A percentile compares a stretch with the other conserved stretches of the same genome.
Conservation (phyloP, 805 yeast genomes). For the Barnettozyma siamensis region DNA sequence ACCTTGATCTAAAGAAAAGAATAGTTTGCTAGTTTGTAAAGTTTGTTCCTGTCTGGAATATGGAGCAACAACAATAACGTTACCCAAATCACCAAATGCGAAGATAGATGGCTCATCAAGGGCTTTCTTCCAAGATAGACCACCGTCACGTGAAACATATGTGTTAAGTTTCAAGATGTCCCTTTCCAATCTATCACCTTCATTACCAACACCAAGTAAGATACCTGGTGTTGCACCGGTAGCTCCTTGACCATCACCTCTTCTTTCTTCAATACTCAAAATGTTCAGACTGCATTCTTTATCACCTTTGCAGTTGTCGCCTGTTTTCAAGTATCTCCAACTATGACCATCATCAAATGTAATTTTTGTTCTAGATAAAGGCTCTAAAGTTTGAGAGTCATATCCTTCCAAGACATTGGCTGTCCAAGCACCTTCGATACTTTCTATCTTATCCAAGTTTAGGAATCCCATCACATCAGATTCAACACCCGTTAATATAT, state of each 20-base stretch:
- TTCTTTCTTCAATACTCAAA: conserved; percentile 28
- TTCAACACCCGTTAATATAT: conserved; percentile 35
- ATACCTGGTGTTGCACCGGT: conserved; percentile 40
- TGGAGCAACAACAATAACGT: conserved; percentile 53
- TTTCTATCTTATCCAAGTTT: conserved; percentile 37
- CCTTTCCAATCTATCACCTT: conserved; percentile 21
- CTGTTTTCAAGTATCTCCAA: conserved; percentile 28
- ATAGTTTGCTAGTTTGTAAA: conserved; percentile 30
- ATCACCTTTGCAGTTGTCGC: conserved; percentile 25
- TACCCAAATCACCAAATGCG: conserved; percentile 76
- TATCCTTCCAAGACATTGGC: conserved; percentile 31
- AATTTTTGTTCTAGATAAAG: conserved; percentile 28
- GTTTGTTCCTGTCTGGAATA: conserved; percentile 25
- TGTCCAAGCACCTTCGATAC: conserved; percentile 65
- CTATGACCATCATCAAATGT: conserved; percentile 36
- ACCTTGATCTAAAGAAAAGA: conserved; percentile 73
- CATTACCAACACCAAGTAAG: conserved; percentile 36
- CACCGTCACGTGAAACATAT: conserved; percentile 73
- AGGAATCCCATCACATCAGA: conserved; percentile 25
- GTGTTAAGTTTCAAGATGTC: conserved; percentile 33
- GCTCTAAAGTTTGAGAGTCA: conserved; percentile 13
- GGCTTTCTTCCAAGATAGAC: conserved; percentile 60
- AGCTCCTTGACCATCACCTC: conserved; percentile 24
- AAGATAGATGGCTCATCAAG: conserved; percentile 47
- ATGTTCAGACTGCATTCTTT: conserved; percentile 31